These are phyloP conservation scores for Penicillium sp. DNA, from an alignment of 2,329 filamentous ascomycete genomes.

Conservation along the genomic window DNA sequence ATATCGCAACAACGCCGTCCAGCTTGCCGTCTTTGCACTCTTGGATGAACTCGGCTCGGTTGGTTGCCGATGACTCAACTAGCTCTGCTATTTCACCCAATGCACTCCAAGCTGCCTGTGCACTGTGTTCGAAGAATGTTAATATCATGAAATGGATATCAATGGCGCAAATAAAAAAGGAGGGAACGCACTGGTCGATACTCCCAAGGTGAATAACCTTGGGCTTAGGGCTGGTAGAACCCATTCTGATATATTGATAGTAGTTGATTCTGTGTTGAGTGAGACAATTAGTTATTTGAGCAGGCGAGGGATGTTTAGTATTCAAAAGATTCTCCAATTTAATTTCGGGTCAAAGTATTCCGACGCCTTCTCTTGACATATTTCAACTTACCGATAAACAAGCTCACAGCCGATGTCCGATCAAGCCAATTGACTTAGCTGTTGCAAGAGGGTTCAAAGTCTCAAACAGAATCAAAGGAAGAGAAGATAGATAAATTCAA, in stretches of 20 bases:
- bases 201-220: slow-evolving; percentile 64
- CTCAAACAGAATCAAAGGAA: background rate
- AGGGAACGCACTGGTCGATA: slow-evolving; percentile 60
- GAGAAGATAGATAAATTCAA: background rate
- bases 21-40: slow-evolving; percentile 66
- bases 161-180: background rate
- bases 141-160: background rate
- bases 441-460: background rate
- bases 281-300: background rate
- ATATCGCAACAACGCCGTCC: slow-evolving; percentile 65
- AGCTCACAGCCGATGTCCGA: slow-evolving; percentile 3
- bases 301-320: background rate
- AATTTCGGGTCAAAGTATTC: slow-evolving; percentile 1
- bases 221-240: slow-evolving; percentile 42
- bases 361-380: slow-evolving; percentile 11
- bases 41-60: slow-evolving; percentile 65
- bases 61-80: slow-evolving; percentile 60
- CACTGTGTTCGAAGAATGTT: slow-evolving; percentile 38
- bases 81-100: slow-evolving; percentile 65
- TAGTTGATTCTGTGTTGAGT: background rate
- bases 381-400: slow-evolving; percentile 17
- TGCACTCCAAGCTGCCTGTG: slow-evolving; percentile 63
- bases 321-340: background rate
- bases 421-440: background rate
- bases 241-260: slow-evolving; percentile 20